These are phyloP conservation scores for Alternaria dauci DNA, from an alignment of 2,329 filamentous ascomycete genomes.

Conservation along the genomic window DNA sequence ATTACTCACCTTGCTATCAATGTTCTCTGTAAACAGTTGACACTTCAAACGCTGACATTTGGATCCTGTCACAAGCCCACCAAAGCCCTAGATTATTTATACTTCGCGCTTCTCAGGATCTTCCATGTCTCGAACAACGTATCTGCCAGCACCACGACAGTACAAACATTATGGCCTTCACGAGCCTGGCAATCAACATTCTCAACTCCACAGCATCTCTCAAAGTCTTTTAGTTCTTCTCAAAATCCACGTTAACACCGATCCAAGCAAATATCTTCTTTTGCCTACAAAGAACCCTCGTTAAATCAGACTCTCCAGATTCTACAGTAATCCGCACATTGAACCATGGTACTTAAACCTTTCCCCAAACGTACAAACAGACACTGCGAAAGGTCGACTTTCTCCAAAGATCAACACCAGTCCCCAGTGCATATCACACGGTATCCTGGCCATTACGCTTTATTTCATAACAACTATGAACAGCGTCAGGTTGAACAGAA, in stretches of 20 bases:
- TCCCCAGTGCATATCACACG: not conserved
- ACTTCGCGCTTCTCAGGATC: no score
- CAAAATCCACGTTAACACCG: no score
- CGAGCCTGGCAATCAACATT: not conserved
- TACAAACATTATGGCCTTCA: constrained; percentile 9
- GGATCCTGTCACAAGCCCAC: no score
- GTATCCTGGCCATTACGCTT: not conserved
- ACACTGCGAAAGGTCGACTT: not conserved
- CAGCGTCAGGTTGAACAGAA: not conserved
- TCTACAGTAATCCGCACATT: not conserved
- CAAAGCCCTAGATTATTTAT: not conserved
- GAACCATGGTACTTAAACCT: constrained; percentile 1
- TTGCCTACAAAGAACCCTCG: no score
- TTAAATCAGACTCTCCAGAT: not conserved
- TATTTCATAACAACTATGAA: not conserved
- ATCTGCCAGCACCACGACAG: not conserved
- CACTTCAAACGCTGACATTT: not conserved
- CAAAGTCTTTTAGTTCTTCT: no score
- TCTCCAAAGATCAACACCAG: not conserved
- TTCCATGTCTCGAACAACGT: not conserved
- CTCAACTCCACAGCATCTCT: not conserved
- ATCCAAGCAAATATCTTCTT: no score
- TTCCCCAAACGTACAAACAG: not conserved
- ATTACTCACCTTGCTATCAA: not conserved
- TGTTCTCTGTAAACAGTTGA: not conserved